Conservation (phyloP, 441 rosid genomes). For the Capsella rubella region DNA sequence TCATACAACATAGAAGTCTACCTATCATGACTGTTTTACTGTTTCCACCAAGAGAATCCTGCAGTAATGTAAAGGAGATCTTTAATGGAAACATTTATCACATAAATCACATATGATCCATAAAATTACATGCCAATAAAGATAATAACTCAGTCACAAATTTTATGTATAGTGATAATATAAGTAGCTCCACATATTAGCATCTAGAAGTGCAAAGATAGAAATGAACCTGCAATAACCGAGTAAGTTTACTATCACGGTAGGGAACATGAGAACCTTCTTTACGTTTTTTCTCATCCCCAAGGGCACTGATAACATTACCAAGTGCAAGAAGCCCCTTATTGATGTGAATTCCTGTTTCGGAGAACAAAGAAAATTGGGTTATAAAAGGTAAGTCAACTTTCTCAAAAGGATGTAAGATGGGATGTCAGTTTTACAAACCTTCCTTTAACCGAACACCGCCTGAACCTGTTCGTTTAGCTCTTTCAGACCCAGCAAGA, state of each 20-base stretch:
- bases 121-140: background rate
- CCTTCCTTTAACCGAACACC: conserved; percentile 98
- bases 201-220: conserved; percentile 32
- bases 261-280: conserved; percentile 96
- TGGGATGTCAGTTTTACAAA: conserved; percentile 44
- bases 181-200: background rate
- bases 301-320: conserved; percentile 97
- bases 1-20: conserved; percentile 36
- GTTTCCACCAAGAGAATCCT: conserved; percentile 99
- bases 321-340: conserved; percentile 99
- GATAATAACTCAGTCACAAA: background rate
- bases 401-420: conserved; percentile 27
- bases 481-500: conserved; percentile 99
- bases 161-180: background rate
- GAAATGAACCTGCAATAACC: conserved; percentile 86
- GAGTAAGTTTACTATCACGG: conserved; percentile 97
- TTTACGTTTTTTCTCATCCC: conserved; percentile 97
- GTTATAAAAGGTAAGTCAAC: conserved; percentile 1
- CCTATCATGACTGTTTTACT: conserved; percentile 99
- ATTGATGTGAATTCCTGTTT: conserved; percentile 89
- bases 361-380: conserved; percentile 23
- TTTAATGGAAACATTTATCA: conserved; percentile 17
- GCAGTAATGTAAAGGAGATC: conserved; percentile 37
- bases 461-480: conserved; percentile 96
- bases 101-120: conserved; percentile 13